phyloP scores from a whole-genome alignment of 164 flowering plant genomes.

The Vitis amurensis region DNA sequence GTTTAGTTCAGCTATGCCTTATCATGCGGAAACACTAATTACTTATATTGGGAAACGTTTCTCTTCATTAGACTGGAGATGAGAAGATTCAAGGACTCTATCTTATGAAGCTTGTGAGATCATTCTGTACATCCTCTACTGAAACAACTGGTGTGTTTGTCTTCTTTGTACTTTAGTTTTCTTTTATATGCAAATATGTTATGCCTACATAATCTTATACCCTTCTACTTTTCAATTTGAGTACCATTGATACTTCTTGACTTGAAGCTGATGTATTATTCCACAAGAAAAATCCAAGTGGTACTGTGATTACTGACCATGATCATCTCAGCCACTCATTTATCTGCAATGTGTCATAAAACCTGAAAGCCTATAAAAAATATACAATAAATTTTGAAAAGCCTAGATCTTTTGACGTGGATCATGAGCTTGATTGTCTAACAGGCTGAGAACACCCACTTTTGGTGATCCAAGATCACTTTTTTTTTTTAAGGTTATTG shows the following conservation, averaged over 20 bases:
- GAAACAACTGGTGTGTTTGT: constrained; percentile 49
- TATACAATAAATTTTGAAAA: neutral
- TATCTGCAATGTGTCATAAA: neutral
- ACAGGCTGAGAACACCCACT: neutral
- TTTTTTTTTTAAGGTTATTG: too few relatives aligned
- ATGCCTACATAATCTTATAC: neutral
- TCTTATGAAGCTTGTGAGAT: constrained; percentile 91
- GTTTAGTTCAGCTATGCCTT: neutral
- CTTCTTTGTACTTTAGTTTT: neutral
- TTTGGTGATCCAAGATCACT: too few relatives aligned
- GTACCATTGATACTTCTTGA: neutral
- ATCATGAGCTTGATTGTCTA: neutral
- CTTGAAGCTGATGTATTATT: neutral
- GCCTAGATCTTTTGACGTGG: neutral
- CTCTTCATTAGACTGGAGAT: constrained; percentile 56
- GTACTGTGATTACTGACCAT: neutral
- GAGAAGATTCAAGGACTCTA: constrained; percentile 84
- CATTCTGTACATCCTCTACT: constrained; percentile 71
- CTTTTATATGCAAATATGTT: neutral
- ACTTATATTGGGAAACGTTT: constrained; percentile 2
- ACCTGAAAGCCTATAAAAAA: neutral
- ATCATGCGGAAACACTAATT: neutral
- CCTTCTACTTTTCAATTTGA: neutral
- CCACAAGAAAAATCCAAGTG: neutral
- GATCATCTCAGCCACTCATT: neutral